A percentile compares a stretch with the other conserved stretches of the same genome.
phyloP scores from a whole-genome alignment of 257 asterid species.

The Phtheirospermum japonicum region DNA sequence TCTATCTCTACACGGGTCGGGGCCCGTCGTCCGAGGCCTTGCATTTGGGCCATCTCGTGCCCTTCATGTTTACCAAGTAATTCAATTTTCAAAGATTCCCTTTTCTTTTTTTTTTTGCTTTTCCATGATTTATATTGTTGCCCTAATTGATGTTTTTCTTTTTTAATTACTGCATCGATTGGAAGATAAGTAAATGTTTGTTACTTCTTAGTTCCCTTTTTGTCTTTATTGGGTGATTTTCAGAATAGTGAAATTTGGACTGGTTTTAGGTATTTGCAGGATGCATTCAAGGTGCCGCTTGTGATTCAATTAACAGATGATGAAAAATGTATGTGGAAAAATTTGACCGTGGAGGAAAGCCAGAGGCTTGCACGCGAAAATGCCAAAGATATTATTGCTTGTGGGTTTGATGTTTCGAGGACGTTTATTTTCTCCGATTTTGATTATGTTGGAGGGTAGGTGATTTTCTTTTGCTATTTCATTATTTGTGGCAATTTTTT shows the following conservation, averaged over 20 bases:
- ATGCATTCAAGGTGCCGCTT: conserved; percentile 92
- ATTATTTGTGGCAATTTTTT: background rate
- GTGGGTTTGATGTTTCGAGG: conserved; percentile 89
- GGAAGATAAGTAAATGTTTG: background rate
- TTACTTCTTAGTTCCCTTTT: background rate
- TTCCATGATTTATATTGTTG: background rate
- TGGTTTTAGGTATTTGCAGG: conserved; percentile 76
- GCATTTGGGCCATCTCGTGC: conserved; percentile 95
- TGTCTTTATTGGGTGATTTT: background rate
- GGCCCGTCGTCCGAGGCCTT: conserved; percentile 97
- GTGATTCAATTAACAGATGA: conserved; percentile 95
- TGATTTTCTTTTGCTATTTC: conserved; percentile 14
- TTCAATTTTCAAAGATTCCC: conserved; percentile 3
- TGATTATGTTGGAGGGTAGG: conserved; percentile 94
- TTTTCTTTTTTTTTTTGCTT: background rate
- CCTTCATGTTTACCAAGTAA: conserved; percentile 96
- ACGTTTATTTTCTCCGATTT: conserved; percentile 92
- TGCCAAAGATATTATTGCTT: conserved; percentile 97
- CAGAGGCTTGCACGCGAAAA: conserved; percentile 95
- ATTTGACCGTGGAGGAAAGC: conserved; percentile 83
- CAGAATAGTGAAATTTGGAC: background rate
- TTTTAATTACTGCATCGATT: too few species aligned
- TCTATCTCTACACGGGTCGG: conserved; percentile 88
- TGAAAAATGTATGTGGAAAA: conserved; percentile 98
- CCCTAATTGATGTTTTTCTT: too few species aligned